Percentiles rank a stretch among this genome's conserved stretches.
Conservation (phyloP, 1,284 basidiomycete genomes). For the Ustilago cynodontis region DNA sequence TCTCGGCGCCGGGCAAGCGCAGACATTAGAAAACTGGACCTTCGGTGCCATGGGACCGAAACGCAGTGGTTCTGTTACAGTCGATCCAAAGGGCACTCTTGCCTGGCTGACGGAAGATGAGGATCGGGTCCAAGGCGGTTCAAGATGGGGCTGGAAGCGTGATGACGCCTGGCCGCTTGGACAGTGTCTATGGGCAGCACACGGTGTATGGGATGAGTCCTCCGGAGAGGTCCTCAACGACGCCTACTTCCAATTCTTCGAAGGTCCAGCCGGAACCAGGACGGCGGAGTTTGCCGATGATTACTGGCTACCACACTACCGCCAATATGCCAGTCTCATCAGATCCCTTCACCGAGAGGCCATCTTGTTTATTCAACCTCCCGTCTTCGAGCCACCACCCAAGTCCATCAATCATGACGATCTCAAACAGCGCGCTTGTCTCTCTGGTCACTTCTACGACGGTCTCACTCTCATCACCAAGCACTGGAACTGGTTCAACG, state of each 20-base stretch:
- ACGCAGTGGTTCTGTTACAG: slow-evolving; percentile 78
- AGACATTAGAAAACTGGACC: slow-evolving; percentile 86
- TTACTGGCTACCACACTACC: slow-evolving; percentile 85
- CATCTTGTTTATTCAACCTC: slow-evolving; percentile 90
- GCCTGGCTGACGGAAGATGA: slow-evolving; percentile 62
- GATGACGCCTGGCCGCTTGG: slow-evolving; percentile 84
- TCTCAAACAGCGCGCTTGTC: slow-evolving; percentile 80
- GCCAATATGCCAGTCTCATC: slow-evolving; percentile 77
- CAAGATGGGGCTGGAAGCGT: slow-evolving; percentile 83
- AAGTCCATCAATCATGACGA: slow-evolving; percentile 73
- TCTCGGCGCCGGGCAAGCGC: slow-evolving; percentile 86
- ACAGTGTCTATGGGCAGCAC: slow-evolving; percentile 87
- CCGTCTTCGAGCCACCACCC: slow-evolving; percentile 85
- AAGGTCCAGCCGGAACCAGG: slow-evolving; percentile 70
- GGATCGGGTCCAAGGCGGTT: slow-evolving; percentile 51
- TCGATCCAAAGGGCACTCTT: slow-evolving; percentile 82
- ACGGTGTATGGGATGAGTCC: slow-evolving; percentile 88
- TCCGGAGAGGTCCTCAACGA: slow-evolving; percentile 79
- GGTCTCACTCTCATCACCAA: slow-evolving; percentile 77
- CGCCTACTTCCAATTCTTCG: slow-evolving; percentile 78
- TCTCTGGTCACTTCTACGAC: slow-evolving; percentile 93
- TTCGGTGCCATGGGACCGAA: slow-evolving; percentile 86
- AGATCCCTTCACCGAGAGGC: slow-evolving; percentile 82
- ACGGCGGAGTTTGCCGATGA: slow-evolving; percentile 78
- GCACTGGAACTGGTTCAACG: slow-evolving; percentile 86